These are phyloP conservation scores for Esteya vermicola DNA, from an alignment of 2,329 filamentous ascomycete species.

Conservation along the genomic window DNA sequence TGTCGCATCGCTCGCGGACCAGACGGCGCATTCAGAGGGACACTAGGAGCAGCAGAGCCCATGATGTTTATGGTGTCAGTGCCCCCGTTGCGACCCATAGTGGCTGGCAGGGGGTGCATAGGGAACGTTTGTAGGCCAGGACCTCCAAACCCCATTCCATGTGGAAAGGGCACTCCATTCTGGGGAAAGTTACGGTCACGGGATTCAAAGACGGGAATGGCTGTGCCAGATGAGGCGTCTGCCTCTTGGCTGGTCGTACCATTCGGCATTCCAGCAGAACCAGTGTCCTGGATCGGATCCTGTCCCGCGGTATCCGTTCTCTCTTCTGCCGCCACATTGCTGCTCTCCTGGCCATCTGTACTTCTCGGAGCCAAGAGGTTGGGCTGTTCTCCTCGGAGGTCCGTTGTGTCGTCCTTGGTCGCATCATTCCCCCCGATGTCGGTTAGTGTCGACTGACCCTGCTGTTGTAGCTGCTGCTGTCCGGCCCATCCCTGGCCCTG, in stretches of 20 bases:
- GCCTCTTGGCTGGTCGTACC: too few species aligned
- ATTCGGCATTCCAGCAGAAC: too few species aligned
- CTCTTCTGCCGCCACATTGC: slow-evolving; percentile 15
- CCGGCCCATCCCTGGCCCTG: slow-evolving; percentile 2
- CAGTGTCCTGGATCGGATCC: too few species aligned
- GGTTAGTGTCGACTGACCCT: too few species aligned
- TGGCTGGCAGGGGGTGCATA: not conserved
- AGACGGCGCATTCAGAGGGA: slow-evolving; percentile 64
- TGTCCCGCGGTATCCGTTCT: not conserved
- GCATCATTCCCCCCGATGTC: too few species aligned
- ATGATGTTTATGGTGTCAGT: too few species aligned
- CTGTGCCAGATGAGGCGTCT: not conserved
- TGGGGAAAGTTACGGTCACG: slow-evolving; percentile 1
- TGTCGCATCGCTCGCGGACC: slow-evolving; percentile 92
- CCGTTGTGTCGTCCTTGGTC: not conserved
- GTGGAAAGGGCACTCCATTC: not conserved
- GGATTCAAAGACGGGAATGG: slow-evolving; percentile 4
- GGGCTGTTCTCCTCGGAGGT: not conserved
- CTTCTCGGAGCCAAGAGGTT: not conserved
- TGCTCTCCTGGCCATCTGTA: not conserved
- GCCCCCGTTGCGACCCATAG: not conserved
- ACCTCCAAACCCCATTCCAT: slow-evolving; percentile 1
- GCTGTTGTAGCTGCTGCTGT: slow-evolving; percentile 1
- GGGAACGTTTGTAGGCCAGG: not conserved
- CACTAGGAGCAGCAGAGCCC: slow-evolving; percentile 16